A percentile compares a stretch with the other conserved stretches of the same genome.
Evolutionary conservation across 1,139 yeast species (phyloP).

Genomic region (Geotrichum siamense): DNA sequence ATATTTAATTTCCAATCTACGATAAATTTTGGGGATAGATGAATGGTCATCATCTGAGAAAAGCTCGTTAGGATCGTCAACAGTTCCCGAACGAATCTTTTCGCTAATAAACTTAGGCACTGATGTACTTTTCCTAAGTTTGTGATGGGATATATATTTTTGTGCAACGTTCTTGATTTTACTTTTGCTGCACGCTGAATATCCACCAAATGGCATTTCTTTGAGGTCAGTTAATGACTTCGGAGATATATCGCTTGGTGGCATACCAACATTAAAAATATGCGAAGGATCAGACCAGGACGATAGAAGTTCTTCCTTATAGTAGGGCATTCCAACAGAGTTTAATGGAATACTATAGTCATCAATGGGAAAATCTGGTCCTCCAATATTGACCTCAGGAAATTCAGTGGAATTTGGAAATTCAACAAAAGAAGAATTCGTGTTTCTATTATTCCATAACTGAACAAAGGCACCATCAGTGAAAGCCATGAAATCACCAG

Average conservation of each 20-base stretch:
- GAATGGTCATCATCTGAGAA: conserved; percentile 25
- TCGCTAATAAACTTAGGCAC: conserved; percentile 73
- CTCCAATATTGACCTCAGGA: conserved; percentile 35
- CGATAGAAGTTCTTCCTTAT: conserved; percentile 68
- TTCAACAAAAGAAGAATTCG: conserved; percentile 38
- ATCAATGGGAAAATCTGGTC: conserved; percentile 37
- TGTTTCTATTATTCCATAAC: conserved; percentile 53
- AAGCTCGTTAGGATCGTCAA: conserved; percentile 23
- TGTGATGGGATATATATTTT: conserved; percentile 43
- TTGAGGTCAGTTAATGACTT: conserved; percentile 29
- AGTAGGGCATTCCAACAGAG: conserved; percentile 79
- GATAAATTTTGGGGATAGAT: conserved; percentile 61
- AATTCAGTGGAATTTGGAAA: conserved; percentile 47
- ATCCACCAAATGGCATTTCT: conserved; percentile 27
- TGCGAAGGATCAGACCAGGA: conserved; percentile 46
- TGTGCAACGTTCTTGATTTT: conserved; percentile 36
- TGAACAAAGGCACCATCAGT: conserved; percentile 59
- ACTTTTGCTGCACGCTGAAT: conserved; percentile 48
- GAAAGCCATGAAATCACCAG: conserved; percentile 73
- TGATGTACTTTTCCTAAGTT: conserved; percentile 29
- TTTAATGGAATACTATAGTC: conserved; percentile 53
- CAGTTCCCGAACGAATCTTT: conserved; percentile 35
- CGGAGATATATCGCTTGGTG: conserved; percentile 21
- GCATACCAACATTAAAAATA: conserved; percentile 33
- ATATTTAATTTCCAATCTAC: conserved; percentile 69